Evolutionary conservation across 2,329 filamentous ascomycete genomes (phyloP), one percentile per base, ranked within the genome.

Genomic region (Spiromastix sp.): DNA sequence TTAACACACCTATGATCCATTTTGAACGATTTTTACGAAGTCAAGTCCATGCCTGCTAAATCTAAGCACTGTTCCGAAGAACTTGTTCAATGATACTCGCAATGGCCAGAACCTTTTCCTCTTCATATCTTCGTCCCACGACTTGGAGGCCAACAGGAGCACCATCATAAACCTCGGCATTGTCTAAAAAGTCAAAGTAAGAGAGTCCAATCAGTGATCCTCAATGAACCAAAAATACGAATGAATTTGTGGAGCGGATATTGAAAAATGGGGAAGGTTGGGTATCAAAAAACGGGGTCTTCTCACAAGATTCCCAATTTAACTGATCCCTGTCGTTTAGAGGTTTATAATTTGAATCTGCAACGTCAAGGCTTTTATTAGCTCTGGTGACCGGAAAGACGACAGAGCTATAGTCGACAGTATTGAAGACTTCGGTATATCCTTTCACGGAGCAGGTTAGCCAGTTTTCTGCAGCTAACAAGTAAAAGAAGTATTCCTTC

Each of bases 321-420:
- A 51, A 46, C 36, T 51, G 48, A 35, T 72, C 70, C 1, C 51
- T 30, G 0, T 62, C 60, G 36, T 52, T 61, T 13, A 61, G 18
- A 1, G 66, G 62, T 15, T 51, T 39, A 41, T 61, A 66, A 12
- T 41, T 33, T 0, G 44, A 47, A 3, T 43, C 21, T 7, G 29
- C 32, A 11, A 54, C 44, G 47, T 77, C 74, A 4, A 73, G 31
- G 0, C 30, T 48, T 46, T 69, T 68, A 36, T 75, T 63, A 0
- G 64, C 70, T 31, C 52, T 62, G 0, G 70, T 74, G 1, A 76
- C 68, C 0, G 74, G 74, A 11, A 78, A 57, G 1, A 69, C 61
- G 0, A 66, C 65, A 19, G 56, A 58, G 1, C 66, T 70, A 36
- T 77, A 77, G 45, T 77, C 72, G 10, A 76, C 44, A n/a, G 72